A percentile compares a stretch with the other conserved stretches of the same genome.
phyloP scores from a whole-genome alignment of 352 stramenopile genomes.

The Halophytophthora batemanensis region DNA sequence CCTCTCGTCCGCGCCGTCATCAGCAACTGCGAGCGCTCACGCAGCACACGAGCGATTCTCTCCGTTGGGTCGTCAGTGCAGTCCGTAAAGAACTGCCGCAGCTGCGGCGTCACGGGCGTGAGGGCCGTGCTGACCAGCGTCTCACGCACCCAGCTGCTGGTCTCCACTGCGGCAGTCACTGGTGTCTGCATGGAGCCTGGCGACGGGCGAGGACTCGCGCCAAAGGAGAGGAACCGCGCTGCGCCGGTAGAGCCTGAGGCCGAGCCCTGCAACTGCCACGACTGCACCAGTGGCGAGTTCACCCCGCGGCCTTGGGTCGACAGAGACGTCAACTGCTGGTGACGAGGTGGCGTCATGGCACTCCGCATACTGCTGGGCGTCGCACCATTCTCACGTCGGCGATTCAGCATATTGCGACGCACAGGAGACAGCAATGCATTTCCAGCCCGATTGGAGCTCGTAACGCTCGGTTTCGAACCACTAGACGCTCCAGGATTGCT shows the following conservation, averaged over 20 bases:
- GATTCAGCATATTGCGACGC: constrained; percentile 33
- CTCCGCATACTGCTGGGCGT: constrained; percentile 12
- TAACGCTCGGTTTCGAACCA: constrained; percentile 23
- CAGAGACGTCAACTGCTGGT: constrained; percentile 18
- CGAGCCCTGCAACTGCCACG: constrained; percentile 75
- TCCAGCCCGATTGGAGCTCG: constrained; percentile 7
- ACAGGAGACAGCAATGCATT: constrained; percentile 33
- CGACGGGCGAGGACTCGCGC: constrained; percentile 34
- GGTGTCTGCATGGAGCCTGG: constrained; percentile 60
- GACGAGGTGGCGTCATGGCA: constrained; percentile 37
- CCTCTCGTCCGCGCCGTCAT: constrained; percentile 31
- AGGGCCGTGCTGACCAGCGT: constrained; percentile 37
- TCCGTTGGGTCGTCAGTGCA: constrained; percentile 56
- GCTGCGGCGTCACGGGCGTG: constrained; percentile 38
- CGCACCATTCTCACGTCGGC: constrained; percentile 21
- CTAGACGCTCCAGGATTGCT: constrained; percentile 1
- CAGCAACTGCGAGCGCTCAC: constrained; percentile 48
- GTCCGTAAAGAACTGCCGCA: constrained; percentile 58
- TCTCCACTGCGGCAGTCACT: constrained; percentile 77
- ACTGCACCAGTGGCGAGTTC: constrained; percentile 31
- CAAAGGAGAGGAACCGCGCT: constrained; percentile 6
- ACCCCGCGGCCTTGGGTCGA: constrained; percentile 11
- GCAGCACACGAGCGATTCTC: constrained; percentile 44
- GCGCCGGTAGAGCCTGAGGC: constrained; percentile 38
- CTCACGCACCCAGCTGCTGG: constrained; percentile 79